Base-by-base conservation (phyloP, 371 early-diverging fungal genomes). In the Saksenaea vasiformis region DNA sequence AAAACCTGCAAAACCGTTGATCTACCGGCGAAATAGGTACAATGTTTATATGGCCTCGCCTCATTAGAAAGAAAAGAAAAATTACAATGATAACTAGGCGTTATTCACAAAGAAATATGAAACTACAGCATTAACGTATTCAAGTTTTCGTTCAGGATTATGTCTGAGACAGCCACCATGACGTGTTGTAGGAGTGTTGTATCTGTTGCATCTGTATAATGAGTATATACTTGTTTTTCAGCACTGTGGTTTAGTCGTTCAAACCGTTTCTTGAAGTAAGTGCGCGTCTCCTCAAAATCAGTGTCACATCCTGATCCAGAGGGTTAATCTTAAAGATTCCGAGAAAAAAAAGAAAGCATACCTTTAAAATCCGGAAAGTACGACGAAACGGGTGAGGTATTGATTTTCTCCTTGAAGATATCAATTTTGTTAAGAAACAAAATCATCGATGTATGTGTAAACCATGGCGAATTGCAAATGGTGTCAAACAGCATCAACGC, bases 391-490 rank as follows among this genome's bases (percentile, higher is more conserved):
- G 93, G 91, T 1, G 93, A 91, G 47, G 78, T 72, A 55, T 80
- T 69, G 26, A 98, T 85, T 78, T 97, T 98, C 57, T 87, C 84
- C 68, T 87, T 89, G 83, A 98, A 95, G 19, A 97, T 85, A 72
- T 98, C 98, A 56, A 96, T 93, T 82, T 98, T 98, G 88, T 98
- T 98, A 62, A 98, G 72, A 76, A 98, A 95, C 53, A 98, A 82
- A 65, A 98, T 96, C 76, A 97, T 93, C 15, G 94, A 92, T 2
- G 96, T 96, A 55, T 92, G 86, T 41, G 84, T 82, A 74, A 98
- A 96, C 96, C 97, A 96, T 70, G 89, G 85, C 13, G 92, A 91
- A 76, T 98, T 98, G 80, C 95, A 95, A 65, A 96, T 94, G 27
- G 94, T 93, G 78, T 96, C 95, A 71, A 96, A 98, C 38, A 98